Evolutionary conservation across 176 grass and related monocot genomes (phyloP), one percentile per base, ranked within the genome.

Genomic region (Puccinellia tenuiflora): DNA sequence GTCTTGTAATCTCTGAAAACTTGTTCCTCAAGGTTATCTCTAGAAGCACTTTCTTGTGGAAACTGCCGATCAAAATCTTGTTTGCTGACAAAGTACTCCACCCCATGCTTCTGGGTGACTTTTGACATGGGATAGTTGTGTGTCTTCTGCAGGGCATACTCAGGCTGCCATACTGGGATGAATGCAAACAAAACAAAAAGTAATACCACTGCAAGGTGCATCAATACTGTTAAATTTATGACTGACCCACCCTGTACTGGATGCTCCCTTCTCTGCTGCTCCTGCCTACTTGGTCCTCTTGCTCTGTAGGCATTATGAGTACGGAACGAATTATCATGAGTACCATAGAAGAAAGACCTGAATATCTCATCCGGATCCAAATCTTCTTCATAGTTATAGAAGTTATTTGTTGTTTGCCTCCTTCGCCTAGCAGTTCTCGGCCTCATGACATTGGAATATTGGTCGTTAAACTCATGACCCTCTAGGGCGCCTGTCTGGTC

Each of bases 311-410:
- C 47, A 82, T 85, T 68, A 4, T 82, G 89, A 56, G 84, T n/a
- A 55, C 18, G 77, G 43, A 86, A 88, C 3, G 83, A 20, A 84
- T 91, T 83, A 84, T 87, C 90, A 79, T 87, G 88, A 47, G 81
- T 83, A 21, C 92, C 95, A 45, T 92, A 92, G 81, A 92, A 97
- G 72, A 97, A 94, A 55, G 92, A 91, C 31, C 90, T 91, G 66
- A 92, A 97, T 80, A 97, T 88, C 63, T 97, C 92, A 89, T 97
- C 88, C 2, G 92, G 83, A 79, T 96, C 90, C 78, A 88, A 86
- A 80, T 92, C 90, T 60, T 89, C 88, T 61, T 89, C 86, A 2
- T 94, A 91, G 22, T 62, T 83, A 76, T 86, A 91, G 89, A 91
- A 92, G 51, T 82, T 54, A 85, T 66, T 90, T 86, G 82, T 94